Evolutionary conservation across 129 eudicot species (phyloP), one percentile per base, ranked within the genome.

Genomic region (Ambrosia trifida): DNA sequence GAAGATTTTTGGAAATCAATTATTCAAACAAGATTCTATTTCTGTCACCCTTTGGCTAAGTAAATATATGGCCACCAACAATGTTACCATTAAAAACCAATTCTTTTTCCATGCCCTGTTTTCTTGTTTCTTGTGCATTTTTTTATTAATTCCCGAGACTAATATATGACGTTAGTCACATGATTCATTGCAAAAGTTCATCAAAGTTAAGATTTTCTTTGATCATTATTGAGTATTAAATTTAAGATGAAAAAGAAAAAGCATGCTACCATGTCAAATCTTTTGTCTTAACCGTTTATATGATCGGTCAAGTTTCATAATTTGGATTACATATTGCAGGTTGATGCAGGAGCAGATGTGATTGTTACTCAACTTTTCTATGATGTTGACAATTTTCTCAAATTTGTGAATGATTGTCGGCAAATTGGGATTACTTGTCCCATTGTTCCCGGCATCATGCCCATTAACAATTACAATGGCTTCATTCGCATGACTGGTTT

Each of bases 371-470:
- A 95, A 66, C 96, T 95, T 66, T 95, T 95, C 77, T 95, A 95
- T 61, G 99, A 95, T 66, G 90, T 95, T 14, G 97, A 95, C 80
- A 79, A 82, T 54, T 95, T 95, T 81, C 88, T 95, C 40, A 95
- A 88, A 70, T 95, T 95, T 67, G 99, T 90, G 43, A 84, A 84
- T 78, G 99, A 95, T 76, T 95, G 99, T 71, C 95, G 97, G 65
- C 91, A 90, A 86, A 84, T 88, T 36, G 99, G 99, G 54, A 95
- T 95, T 59, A 90, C 85, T 24, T 86, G 97, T 56, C 99, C 99
- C 45, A 95, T 95, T 72, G 97, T 95, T 69, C 99, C 99, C 13
- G 99, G 96, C 13, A 95, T 95, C 68, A 95, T 95, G 99, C 97
- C 99, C 72, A 95, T 95, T 33, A 90, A 90, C 72, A 95, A 95